phyloP scores from a whole-genome alignment of 2,329 filamentous ascomycete species.

The Chrysoporthe deuterocubensis region DNA sequence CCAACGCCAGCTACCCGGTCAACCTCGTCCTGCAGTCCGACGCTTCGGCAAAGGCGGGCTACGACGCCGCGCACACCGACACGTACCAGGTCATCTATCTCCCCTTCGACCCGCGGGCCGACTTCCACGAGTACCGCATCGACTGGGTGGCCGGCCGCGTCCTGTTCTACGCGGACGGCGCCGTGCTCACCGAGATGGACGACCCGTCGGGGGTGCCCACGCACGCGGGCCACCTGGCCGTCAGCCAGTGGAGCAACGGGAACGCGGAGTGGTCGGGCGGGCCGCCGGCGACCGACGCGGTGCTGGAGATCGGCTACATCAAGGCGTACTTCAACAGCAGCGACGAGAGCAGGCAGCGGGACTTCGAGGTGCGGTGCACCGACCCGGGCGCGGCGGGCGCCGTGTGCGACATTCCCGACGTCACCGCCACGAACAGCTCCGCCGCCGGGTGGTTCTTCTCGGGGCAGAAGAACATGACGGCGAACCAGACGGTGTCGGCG shows the following conservation, averaged over 20 bases:
- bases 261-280: slow-evolving; percentile 73
- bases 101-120: slow-evolving; percentile 66
- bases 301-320: slow-evolving; percentile 69
- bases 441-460: slow-evolving; percentile 54
- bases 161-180: slow-evolving; percentile 70
- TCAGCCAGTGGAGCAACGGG: slow-evolving; percentile 82
- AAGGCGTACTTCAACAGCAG: slow-evolving; percentile 83
- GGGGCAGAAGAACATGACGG: slow-evolving; percentile 48
- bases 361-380: slow-evolving; percentile 47
- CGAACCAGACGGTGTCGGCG: slow-evolving; percentile 49
- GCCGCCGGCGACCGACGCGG: slow-evolving; percentile 65
- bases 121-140: slow-evolving; percentile 79
- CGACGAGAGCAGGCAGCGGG: slow-evolving; percentile 41
- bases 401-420: slow-evolving; percentile 56
- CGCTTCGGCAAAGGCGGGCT: slow-evolving; percentile 60
- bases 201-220: slow-evolving; percentile 59
- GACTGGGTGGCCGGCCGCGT: slow-evolving; percentile 70
- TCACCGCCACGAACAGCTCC: slow-evolving; percentile 40
- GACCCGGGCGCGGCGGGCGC: slow-evolving; percentile 42
- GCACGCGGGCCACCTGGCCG: slow-evolving; percentile 65
- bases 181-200: slow-evolving; percentile 58
- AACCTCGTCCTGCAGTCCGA: slow-evolving; percentile 78
- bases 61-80: slow-evolving; percentile 63
- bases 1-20: slow-evolving; percentile 58
- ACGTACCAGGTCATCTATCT: slow-evolving; percentile 63